These are phyloP conservation scores for Calamus simplicifolius DNA, from an alignment of 176 grass and related monocot species.

Conservation along the genomic window DNA sequence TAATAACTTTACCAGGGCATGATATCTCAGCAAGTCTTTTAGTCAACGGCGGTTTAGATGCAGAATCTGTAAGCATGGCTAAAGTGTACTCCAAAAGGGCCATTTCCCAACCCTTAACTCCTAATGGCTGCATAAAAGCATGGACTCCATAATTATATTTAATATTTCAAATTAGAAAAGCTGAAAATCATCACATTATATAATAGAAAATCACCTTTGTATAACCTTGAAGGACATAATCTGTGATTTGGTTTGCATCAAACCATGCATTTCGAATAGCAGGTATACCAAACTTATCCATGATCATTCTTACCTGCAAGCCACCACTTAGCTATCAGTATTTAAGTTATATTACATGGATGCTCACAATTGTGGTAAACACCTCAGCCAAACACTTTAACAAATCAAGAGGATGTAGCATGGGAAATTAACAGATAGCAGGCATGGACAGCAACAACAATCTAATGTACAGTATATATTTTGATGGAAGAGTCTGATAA, in stretches of 20 bases:
- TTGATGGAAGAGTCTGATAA: too few species aligned
- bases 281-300: conserved; percentile 77
- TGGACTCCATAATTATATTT: not conserved
- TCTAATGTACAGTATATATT: too few species aligned
- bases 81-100: conserved; percentile 74
- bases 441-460: too few species aligned
- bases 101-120: conserved; percentile 72
- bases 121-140: conserved; percentile 52
- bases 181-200: not conserved
- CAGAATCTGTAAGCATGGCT: conserved; percentile 65
- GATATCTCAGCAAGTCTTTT: conserved; percentile 73
- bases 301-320: conserved; percentile 56
- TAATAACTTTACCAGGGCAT: conserved; percentile 52
- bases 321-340: conserved; percentile 11
- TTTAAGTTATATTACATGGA: too few species aligned
- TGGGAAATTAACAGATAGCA: too few species aligned
- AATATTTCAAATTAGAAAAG: too few species aligned
- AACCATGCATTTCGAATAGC: conserved; percentile 75
- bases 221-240: conserved; percentile 82
- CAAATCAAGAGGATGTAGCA: too few species aligned
- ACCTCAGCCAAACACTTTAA: too few species aligned
- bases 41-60: conserved; percentile 48
- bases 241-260: conserved; percentile 65
- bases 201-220: conserved; percentile 54
- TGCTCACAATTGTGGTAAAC: too few species aligned